Evolutionary conservation across 2,329 filamentous ascomycete genomes (phyloP).

Genomic region (Aspergillus fumigatiaffinis): DNA sequence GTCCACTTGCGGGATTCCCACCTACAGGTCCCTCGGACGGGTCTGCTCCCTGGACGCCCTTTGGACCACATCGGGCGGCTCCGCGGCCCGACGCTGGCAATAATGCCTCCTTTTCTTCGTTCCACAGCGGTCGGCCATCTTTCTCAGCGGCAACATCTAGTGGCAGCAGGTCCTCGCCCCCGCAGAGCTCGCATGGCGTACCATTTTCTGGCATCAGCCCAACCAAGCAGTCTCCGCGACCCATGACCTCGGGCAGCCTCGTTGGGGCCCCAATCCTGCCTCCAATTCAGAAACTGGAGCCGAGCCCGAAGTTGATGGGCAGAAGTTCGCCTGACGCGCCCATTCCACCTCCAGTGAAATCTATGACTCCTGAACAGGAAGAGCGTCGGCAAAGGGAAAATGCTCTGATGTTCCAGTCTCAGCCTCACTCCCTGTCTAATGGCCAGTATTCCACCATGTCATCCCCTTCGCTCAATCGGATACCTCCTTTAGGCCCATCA

Average conservation of each 20-base stretch:
- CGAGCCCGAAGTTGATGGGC: conserved; percentile 44
- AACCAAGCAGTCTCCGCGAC: conserved; percentile 43
- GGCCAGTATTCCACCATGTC: conserved; percentile 26
- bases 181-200: conserved; percentile 34
- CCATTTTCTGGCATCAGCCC: conserved; percentile 44
- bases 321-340: conserved; percentile 40
- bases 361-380: conserved; percentile 42
- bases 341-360: conserved; percentile 40
- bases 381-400: conserved; percentile 38
- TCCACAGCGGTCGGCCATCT: conserved; percentile 28
- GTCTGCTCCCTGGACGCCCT: conserved; percentile 30
- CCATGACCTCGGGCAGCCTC: conserved; percentile 32
- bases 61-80: conserved; percentile 26
- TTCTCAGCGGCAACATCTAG: conserved; percentile 33
- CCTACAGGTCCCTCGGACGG: conserved; percentile 26
- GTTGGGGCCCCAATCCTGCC: conserved; percentile 36
- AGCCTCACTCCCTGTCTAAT: conserved; percentile 15
- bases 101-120: conserved; percentile 25
- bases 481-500: conserved; percentile 29
- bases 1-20: conserved; percentile 44
- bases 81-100: conserved; percentile 27
- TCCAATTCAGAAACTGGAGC: conserved; percentile 39
- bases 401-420: conserved; percentile 23
- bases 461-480: conserved; percentile 30
- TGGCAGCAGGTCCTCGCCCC: conserved; percentile 31